Evolutionary conservation across 2,329 filamentous ascomycete species (phyloP).

Genomic region (Colletotrichum filicis): DNA sequence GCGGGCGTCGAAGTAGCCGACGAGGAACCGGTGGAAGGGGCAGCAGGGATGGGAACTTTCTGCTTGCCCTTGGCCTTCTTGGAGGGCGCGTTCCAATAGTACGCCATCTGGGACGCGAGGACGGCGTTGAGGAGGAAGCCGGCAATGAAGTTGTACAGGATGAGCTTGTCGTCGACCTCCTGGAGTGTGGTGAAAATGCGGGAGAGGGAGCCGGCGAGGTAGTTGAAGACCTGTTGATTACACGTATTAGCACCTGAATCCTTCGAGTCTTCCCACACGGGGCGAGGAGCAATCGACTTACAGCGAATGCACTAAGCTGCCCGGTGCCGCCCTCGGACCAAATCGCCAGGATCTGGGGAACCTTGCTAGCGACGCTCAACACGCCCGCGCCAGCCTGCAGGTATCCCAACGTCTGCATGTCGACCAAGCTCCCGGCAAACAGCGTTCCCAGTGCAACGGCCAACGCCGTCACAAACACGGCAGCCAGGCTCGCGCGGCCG

Average conservation of each 20-base stretch:
- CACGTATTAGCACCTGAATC: background rate
- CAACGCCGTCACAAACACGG: conserved; percentile 81
- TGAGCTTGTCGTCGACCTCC: conserved; percentile 96
- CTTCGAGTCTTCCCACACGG: background rate
- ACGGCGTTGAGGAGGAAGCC: conserved; percentile 91
- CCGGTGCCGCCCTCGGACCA: conserved; percentile 89
- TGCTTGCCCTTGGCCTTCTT: conserved; percentile 57
- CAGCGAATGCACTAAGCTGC: conserved; percentile 95
- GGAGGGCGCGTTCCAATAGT: conserved; percentile 88
- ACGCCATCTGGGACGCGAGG: conserved; percentile 89
- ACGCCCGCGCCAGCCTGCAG: conserved; percentile 87
- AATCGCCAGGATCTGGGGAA: conserved; percentile 92
- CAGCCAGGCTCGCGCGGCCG: conserved; percentile 74
- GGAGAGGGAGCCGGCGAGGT: conserved; percentile 89
- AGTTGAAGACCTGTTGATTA: conserved; percentile 87
- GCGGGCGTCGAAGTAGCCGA: conserved; percentile 40
- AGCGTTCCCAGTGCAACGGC: conserved; percentile 76
- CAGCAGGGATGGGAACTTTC: conserved; percentile 42
- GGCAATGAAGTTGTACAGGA: conserved; percentile 93
- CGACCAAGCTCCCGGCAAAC: conserved; percentile 73
- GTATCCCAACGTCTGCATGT: conserved; percentile 74
- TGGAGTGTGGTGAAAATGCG: conserved; percentile 98
- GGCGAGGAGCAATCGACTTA: conserved; percentile 58
- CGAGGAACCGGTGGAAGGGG: conserved; percentile 37
- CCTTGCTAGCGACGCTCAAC: conserved; percentile 87